Evolutionary conservation across 2,329 filamentous ascomycete species (phyloP), one percentile per base, ranked within the genome.

Genomic region (Mollisiaceae sp.): DNA sequence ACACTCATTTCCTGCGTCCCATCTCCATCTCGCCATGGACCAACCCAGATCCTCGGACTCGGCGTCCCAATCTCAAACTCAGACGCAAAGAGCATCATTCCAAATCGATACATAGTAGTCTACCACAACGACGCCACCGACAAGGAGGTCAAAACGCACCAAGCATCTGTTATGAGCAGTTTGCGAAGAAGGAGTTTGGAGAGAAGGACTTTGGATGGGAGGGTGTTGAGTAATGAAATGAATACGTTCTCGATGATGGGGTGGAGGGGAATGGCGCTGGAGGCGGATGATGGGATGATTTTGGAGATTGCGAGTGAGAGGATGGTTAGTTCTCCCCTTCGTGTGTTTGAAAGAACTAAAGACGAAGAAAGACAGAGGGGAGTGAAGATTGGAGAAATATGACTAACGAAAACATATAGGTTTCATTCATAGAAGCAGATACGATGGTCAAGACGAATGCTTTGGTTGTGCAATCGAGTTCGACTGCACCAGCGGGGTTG

Each of bases 61-160:
- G 79, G 79, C 43, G 73, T 84, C 15, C 81, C 82, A 69, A 76
- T 88, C 71, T 76, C 77, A 69, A 88, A 88, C 75, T 74, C 79
- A 3, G 75, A 81, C 38, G 82, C 81, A 61, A 69, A 70, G 18
- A 78, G 86, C 70, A 76, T 82, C 66, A 82, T 89, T 57, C 78
- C 83, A 41, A 83, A 85, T 78, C 79, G 81, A 39, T 89, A 87
- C 76, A 88, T 89, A 67, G 86, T 89, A 58, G 86, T 89, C 59
- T 89, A 88, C 79, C 85, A 88, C 77, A 80, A 79, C 71, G 83
- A 80, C 60, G 82, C 80, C 66, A 79, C 78, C 67, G 79, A 83
- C 35, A 80, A 80, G 22, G 78, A 78, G 41, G 82, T 89, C 69
- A 74, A 78, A 36, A 76, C 80, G 39, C 83, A 86, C 74, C 79